These are phyloP conservation scores for Claviceps monticola DNA, from an alignment of 2,329 filamentous ascomycete genomes.

Conservation along the genomic window DNA sequence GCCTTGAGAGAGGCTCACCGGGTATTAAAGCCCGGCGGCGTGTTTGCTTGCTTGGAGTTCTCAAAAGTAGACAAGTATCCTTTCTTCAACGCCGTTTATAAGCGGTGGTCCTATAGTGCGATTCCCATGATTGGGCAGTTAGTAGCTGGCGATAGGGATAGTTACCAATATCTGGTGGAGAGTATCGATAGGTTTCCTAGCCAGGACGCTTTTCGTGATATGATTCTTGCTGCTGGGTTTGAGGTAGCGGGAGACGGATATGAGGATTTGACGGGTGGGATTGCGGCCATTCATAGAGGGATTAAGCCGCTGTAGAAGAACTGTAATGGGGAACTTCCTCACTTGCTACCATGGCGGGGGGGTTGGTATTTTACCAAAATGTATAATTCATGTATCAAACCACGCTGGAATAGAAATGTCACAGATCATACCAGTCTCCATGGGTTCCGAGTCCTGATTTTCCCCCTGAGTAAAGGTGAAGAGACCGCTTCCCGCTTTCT, in stretches of 20 bases:
- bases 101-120: slow-evolving; percentile 87
- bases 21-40: slow-evolving; percentile 83
- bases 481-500: background rate
- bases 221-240: slow-evolving; percentile 79
- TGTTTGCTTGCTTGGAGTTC: slow-evolving; percentile 96
- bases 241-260: slow-evolving; percentile 68
- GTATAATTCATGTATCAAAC: slow-evolving; percentile 1
- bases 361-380: background rate
- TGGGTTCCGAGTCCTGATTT: background rate
- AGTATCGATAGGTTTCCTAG: slow-evolving; percentile 89
- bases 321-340: background rate
- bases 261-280: slow-evolving; percentile 82
- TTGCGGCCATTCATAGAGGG: slow-evolving; percentile 92
- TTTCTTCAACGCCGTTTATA: slow-evolving; percentile 74
- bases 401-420: slow-evolving; percentile 3
- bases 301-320: slow-evolving; percentile 54
- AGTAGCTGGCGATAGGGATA: slow-evolving; percentile 85
- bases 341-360: background rate
- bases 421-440: slow-evolving; percentile 10
- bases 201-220: slow-evolving; percentile 69
- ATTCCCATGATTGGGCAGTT: slow-evolving; percentile 93
- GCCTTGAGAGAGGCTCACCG: slow-evolving; percentile 75
- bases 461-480: background rate
- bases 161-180: slow-evolving; percentile 97
- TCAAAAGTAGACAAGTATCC: slow-evolving; percentile 65